Conservation (phyloP, 495 filamentous ascomycete species). For the Melanomma pulvis-pyrius region DNA sequence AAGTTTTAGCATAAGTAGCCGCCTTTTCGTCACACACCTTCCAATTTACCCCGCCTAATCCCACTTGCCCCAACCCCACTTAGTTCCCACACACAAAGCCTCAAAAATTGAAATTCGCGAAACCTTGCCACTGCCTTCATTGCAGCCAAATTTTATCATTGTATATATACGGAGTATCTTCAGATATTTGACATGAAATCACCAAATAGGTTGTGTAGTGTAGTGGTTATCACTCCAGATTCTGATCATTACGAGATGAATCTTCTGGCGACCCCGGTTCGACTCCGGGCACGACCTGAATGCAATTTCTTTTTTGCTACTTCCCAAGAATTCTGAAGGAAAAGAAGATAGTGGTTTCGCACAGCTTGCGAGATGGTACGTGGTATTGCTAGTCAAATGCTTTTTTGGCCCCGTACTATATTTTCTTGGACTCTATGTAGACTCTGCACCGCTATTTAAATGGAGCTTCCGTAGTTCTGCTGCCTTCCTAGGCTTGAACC, state of each 20-base stretch:
- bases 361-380: no score
- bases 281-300: constrained; percentile 13
- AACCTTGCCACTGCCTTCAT: not conserved
- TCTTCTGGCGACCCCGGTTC: constrained; percentile 14
- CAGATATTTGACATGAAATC: not conserved
- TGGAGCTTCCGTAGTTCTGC: no score
- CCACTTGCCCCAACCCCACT: not conserved
- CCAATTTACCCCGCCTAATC: not conserved
- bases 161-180: not conserved
- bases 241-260: constrained; percentile 11
- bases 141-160: not conserved
- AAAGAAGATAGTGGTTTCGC: no score
- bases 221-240: constrained; percentile 19
- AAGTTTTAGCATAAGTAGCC: not conserved
- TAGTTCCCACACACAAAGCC: not conserved
- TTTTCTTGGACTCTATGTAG: no score
- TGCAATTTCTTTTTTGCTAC: not conserved
- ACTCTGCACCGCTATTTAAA: no score
- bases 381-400: no score
- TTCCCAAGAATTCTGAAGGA: no score
- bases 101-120: not conserved
- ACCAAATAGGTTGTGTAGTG: constrained; percentile 8
- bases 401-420: no score
- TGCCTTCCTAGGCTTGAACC: no score
- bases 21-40: no score